Evolutionary conservation across 148 eudicot species (phyloP).

Genomic region (Rhododendron kiyosumense): DNA sequence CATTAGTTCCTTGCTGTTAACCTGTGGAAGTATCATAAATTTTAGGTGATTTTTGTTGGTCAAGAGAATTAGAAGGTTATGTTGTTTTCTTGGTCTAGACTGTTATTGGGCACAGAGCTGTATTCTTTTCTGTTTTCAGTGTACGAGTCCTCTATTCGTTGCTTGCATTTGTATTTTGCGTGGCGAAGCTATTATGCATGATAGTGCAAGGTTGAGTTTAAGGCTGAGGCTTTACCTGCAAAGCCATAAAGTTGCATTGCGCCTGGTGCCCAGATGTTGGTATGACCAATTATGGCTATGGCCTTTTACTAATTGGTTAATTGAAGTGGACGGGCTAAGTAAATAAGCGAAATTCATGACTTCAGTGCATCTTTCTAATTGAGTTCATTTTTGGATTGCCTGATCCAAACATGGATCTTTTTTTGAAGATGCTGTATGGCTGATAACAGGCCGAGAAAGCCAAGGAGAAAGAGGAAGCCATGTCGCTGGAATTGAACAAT

Average conservation of each 20-base stretch:
- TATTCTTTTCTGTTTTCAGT: not conserved
- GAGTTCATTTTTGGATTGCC: not conserved
- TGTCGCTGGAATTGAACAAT: slow-evolving; percentile 50
- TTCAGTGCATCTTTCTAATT: not conserved
- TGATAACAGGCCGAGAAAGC: slow-evolving; percentile 79
- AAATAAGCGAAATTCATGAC: not conserved
- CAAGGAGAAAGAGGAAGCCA: slow-evolving; percentile 70
- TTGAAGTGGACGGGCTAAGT: not conserved
- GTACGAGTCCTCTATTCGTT: not conserved
- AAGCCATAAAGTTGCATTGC: not conserved
- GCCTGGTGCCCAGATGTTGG: not conserved
- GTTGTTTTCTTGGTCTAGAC: not conserved
- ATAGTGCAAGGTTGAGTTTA: not conserved
- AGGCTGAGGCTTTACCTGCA: not conserved
- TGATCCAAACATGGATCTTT: not conserved
- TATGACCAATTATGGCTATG: not conserved
- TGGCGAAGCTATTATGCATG: not conserved
- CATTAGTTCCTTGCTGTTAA: not conserved
- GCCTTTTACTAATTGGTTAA: not conserved
- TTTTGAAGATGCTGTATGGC: slow-evolving; percentile 19
- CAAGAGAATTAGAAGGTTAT: not conserved
- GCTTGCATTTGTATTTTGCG: not conserved
- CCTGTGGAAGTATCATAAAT: not conserved
- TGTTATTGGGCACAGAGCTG: not conserved
- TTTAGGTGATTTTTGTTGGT: not conserved